Percentiles rank a stretch among this genome's conserved stretches.
Conservation (phyloP, 768 basidiomycete genomes). For the Serpula lacrymans region DNA sequence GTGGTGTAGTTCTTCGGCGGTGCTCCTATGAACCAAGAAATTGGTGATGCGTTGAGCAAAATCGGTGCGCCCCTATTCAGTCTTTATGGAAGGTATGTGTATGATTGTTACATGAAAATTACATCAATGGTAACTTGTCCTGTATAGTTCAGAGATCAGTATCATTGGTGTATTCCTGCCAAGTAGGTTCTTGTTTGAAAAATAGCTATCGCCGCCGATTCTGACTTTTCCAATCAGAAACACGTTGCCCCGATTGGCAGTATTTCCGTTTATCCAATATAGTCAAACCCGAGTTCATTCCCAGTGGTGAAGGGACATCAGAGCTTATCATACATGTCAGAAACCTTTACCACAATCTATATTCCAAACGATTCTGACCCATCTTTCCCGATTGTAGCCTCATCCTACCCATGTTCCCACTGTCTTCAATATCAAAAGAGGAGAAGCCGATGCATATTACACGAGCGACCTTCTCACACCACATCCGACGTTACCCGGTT, state of each 20-base stretch:
- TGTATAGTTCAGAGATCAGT: constrained; percentile 17
- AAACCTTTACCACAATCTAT: too few relatives aligned
- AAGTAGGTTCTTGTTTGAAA: neutral
- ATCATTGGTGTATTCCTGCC: constrained; percentile 4
- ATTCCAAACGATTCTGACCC: too few relatives aligned
- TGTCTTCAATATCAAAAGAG: constrained; percentile 33
- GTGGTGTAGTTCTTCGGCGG: constrained; percentile 35
- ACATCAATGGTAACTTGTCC: neutral
- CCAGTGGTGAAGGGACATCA: constrained; percentile 30
- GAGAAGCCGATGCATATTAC: constrained; percentile 37
- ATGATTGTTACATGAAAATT: neutral
- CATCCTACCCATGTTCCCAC: too few relatives aligned
- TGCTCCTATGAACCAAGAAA: constrained; percentile 31
- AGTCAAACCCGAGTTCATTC: constrained; percentile 23
- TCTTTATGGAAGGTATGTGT: constrained; percentile 36
- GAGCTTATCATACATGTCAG: constrained; percentile 38
- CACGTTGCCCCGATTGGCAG: constrained; percentile 28
- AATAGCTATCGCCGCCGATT: neutral
- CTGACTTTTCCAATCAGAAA: constrained; percentile 5
- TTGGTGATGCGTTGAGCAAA: constrained; percentile 30
- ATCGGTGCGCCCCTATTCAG: constrained; percentile 29
- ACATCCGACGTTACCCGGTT: constrained; percentile 39
- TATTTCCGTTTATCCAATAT: constrained; percentile 27
- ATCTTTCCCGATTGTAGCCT: too few relatives aligned
- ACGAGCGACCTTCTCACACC: constrained; percentile 41